Base-by-base conservation (phyloP, 1,284 basidiomycete genomes). In the Puccinia coronata region DNA sequence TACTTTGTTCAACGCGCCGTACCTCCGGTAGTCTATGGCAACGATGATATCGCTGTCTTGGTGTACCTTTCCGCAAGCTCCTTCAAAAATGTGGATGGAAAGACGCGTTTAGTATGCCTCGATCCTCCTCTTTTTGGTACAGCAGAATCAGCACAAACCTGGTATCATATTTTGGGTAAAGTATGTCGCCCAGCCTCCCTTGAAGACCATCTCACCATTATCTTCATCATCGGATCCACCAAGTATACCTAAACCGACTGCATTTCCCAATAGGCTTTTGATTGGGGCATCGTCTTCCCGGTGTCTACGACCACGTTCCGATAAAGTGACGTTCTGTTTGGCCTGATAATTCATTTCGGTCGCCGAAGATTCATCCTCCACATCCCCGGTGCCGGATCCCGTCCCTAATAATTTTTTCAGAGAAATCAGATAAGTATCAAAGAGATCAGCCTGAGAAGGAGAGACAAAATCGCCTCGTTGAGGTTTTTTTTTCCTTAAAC, bases 121-220 rank as follows among this genome's bases (percentile, higher is more conserved):
- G 1, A 47, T 47, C 12, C 43, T 47, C 20, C 43, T 14, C 20
- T 47, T 47, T 14, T 14, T 12, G 47, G 47, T 8, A 43, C 36
- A 69, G 14, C 11, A 16, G 16, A 47, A 47, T 18, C 0, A 34
- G 51, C 28, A 73, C 71, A 36, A 55, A 73, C 71, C 71, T 53
- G 76, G 61, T 55, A 51, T 67, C 16, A 34, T 16, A 51, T 70
- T 67, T 70, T 78, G 76, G 18, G 76, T 78, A 20, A 78, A 78
- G 76, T 67, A 78, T 6, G 76, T 78, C 51, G 76, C 76, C 76
- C 76, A 78, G 23, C 76, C 76, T 31, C 76, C 76, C n/a, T 16
- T 67, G 31, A 70, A 78, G 16, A 12, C 34, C 12, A 8, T 28
- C 36, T 51, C 25, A 11, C 31, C 63, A 23, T 47, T 20, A 28